phyloP scores from a whole-genome alignment of 768 basidiomycete species.

The Coprinellus aureogranulatus region DNA sequence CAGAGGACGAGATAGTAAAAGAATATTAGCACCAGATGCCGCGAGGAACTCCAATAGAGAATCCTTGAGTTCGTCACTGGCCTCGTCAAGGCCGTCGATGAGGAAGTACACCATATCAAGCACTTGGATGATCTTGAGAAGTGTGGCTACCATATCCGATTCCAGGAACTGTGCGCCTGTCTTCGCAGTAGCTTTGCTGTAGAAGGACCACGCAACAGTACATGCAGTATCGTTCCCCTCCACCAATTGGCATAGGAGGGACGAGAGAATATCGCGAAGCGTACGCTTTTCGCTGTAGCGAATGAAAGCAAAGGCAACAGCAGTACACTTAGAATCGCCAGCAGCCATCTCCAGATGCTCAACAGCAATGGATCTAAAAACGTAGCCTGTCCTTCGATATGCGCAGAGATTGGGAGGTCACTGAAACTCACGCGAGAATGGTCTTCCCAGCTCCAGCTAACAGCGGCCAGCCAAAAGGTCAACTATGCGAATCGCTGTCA shows the following conservation, averaged over 20 bases:
- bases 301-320: too few species aligned
- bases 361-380: too few species aligned
- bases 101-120: not conserved
- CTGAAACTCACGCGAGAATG: slow-evolving; percentile 4
- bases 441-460: slow-evolving; percentile 7
- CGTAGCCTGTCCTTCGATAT: too few species aligned
- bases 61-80: not conserved
- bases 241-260: not conserved
- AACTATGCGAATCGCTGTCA: not conserved
- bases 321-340: too few species aligned
- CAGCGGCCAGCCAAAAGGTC: not conserved
- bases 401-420: too few species aligned
- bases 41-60: not conserved
- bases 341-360: too few species aligned
- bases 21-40: not conserved
- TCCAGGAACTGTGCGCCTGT: not conserved
- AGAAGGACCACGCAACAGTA: too few species aligned
- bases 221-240: too few species aligned
- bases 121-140: not conserved
- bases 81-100: slow-evolving; percentile 2
- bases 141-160: too few species aligned
- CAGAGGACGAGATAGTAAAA: not conserved
- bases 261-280: too few species aligned
- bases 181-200: not conserved
- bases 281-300: too few species aligned